Percentiles rank a stretch among this genome's conserved stretches.
Evolutionary conservation across 768 basidiomycete genomes (phyloP).

Genomic region (Macrolepiota dolichaula): DNA sequence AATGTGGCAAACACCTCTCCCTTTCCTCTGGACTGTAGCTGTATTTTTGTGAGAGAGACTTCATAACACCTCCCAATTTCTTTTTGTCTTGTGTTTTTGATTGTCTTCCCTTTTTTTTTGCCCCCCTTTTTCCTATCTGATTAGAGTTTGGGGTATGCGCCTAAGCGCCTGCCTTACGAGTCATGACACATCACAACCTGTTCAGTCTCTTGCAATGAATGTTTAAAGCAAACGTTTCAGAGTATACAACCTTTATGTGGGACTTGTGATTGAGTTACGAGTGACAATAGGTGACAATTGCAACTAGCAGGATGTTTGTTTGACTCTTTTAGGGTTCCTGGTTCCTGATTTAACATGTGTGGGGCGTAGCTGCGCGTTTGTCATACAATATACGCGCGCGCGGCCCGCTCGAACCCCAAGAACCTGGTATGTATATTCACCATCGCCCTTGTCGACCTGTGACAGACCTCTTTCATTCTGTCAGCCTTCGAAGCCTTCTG

Average conservation of each 20-base stretch:
- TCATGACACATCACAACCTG: background rate
- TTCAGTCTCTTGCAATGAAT: background rate
- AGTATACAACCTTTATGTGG: background rate
- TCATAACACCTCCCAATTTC: background rate
- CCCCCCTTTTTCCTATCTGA: conserved; percentile 2
- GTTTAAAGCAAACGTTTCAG: background rate
- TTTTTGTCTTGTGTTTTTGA: conserved; percentile 1
- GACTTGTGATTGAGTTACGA: no score
- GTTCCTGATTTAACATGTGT: background rate
- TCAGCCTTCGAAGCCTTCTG: background rate
- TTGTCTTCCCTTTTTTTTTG: background rate
- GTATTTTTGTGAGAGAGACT: conserved; percentile 10
- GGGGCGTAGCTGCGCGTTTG: background rate
- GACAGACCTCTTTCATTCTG: background rate
- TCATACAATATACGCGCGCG: background rate
- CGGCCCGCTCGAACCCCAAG: no score
- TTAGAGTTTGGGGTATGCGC: conserved; percentile 10
- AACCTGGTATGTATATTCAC: background rate
- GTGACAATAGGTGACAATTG: no score
- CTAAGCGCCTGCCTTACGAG: conserved; percentile 2
- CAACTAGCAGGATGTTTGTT: no score
- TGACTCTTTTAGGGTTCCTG: conserved; percentile 4
- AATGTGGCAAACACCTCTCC: conserved; percentile 1
- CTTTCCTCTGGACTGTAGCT: conserved; percentile 9
- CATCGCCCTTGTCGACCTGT: background rate